These are phyloP conservation scores for Kondoa subrosea DNA, from an alignment of 768 basidiomycete species.

Conservation along the genomic window DNA sequence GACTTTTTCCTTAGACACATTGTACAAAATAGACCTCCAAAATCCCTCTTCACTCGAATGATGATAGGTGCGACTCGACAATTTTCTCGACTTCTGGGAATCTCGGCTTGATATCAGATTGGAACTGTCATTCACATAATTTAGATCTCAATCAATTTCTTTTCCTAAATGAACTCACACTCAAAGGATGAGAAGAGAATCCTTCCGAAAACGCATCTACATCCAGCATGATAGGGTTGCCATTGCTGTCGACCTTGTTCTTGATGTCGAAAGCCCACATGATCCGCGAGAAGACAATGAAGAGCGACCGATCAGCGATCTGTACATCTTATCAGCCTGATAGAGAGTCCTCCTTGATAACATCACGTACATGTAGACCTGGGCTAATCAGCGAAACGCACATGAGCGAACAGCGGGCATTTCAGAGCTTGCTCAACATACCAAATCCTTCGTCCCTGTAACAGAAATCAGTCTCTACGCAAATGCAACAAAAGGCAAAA, in stretches of 20 bases:
- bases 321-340: too few species aligned
- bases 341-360: too few species aligned
- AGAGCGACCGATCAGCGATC: neutral
- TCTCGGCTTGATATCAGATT: neutral
- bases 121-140: neutral
- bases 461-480: too few species aligned
- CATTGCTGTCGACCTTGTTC: conserved; percentile 12
- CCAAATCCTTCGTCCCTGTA: too few species aligned
- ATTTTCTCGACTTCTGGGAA: neutral
- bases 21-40: too few species aligned
- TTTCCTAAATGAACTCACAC: neutral
- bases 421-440: too few species aligned
- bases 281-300: conserved; percentile 1
- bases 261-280: conserved; percentile 17
- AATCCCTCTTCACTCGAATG: too few species aligned
- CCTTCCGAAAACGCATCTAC: conserved; percentile 15
- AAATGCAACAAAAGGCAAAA: neutral
- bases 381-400: too few species aligned
- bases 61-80: neutral
- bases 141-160: neutral
- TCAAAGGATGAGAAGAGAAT: conserved; percentile 14
- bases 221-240: conserved; percentile 8
- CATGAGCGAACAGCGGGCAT: too few species aligned
- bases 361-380: too few species aligned
- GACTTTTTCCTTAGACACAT: too few species aligned